Base-by-base conservation (phyloP, 352 stramenopile species). In the Halophytophthora batemanensis region DNA sequence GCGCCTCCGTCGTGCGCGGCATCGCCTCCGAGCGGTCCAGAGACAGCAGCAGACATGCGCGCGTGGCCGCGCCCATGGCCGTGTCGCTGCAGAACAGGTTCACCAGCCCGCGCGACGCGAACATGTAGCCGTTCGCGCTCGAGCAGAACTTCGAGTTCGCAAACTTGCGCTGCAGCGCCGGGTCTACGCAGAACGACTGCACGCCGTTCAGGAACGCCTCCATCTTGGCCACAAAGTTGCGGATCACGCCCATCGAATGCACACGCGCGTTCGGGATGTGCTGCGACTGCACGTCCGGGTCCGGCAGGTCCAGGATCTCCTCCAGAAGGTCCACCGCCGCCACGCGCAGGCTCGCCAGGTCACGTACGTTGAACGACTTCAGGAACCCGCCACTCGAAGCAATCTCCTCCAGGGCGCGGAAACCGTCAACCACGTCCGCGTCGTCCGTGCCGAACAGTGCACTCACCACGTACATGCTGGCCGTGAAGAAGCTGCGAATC, bases 181-280 rank as follows among this genome's bases (percentile, higher is more conserved):
- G 77, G 45, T 88, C 81, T 23, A 76, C 52, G 44, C 77, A 90
- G 53, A 94, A 94, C 18, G 56, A 56, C 44, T 86, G 79, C 2
- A 94, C 57, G 3, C 57, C 61, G 34, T 72, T 86, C 18, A 94
- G 45, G 46, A 94, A 84, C 1, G 61, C 60, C 33, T 93, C 83
- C 81, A 90, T 93, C 69, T 93, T 92, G 36, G 53, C 71, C n/a
- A 93, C 83, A 74, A 93, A 93, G 73, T 92, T 93, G 46, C 83
- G 83, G 23, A 90, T 88, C 33, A 92, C 76, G 46, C 83, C 83
- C 53, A 93, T 82, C 18, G 82, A 83, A 56, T 93, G 83, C 13
- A 92, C 76, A 34, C 64, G 69, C 1, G 73, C 69, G 13, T 75
- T 72, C 6, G 68, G 72, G 29, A 91, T 74, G 45, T 91, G 78